A percentile compares a stretch with the other conserved stretches of the same genome.
phyloP scores from a whole-genome alignment of 495 filamentous ascomycete genomes.

The Hypoxylon rickii region DNA sequence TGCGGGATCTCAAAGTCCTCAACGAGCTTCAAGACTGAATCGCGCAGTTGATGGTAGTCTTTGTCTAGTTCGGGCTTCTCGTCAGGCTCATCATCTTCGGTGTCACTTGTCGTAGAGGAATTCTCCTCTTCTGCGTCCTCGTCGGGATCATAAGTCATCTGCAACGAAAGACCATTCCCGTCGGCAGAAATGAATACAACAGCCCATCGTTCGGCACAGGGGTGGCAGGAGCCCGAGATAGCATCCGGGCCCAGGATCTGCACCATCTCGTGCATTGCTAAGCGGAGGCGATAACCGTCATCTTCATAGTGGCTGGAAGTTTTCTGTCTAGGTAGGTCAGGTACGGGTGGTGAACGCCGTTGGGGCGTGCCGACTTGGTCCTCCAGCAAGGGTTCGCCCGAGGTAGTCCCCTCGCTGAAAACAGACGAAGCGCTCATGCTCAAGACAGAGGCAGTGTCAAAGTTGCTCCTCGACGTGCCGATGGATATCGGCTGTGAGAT shows the following conservation, averaged over 20 bases:
- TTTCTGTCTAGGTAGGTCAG: conserved; percentile 39
- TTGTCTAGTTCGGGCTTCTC: conserved; percentile 73
- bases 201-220: conserved; percentile 73
- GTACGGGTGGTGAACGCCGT: conserved; percentile 49
- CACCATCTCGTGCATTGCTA: conserved; percentile 68
- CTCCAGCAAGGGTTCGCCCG: conserved; percentile 66
- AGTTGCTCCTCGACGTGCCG: conserved; percentile 48
- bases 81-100: conserved; percentile 64
- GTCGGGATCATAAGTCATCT: conserved; percentile 72
- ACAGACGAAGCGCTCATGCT: conserved; percentile 71
- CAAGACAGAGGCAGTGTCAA: conserved; percentile 64
- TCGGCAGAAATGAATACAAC: conserved; percentile 77
- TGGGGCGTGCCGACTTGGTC: conserved; percentile 46
- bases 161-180: conserved; percentile 67
- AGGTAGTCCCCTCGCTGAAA: conserved; percentile 68
- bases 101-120: conserved; percentile 65
- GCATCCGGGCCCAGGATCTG: conserved; percentile 64
- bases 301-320: conserved; percentile 55
- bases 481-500: conserved; percentile 55
- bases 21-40: conserved; percentile 79
- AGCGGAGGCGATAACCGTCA: conserved; percentile 58
- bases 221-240: conserved; percentile 66
- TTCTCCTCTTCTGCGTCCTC: conserved; percentile 67
- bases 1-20: conserved; percentile 78
- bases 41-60: conserved; percentile 81